Evolutionary conservation across 768 basidiomycete species (phyloP).

Genomic region (Psilocybe tampanensis): DNA sequence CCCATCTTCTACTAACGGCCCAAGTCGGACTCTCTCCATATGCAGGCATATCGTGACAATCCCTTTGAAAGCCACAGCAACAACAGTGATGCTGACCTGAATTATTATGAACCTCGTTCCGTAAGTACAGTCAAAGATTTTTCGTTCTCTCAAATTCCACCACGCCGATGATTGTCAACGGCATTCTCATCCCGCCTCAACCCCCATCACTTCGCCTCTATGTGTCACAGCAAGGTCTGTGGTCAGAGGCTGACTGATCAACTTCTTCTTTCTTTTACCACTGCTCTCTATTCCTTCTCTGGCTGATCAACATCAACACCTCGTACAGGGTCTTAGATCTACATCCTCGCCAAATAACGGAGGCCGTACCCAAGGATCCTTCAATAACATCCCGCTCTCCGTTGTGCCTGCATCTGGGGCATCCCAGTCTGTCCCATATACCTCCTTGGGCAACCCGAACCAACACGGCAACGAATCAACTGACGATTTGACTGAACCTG

Average conservation of each 20-base stretch:
- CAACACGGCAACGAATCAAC: slow-evolving; percentile 18
- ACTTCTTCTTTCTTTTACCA: neutral
- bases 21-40: neutral
- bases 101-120: slow-evolving; percentile 17
- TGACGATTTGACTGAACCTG: slow-evolving; percentile 15
- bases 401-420: slow-evolving; percentile 5
- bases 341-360: neutral
- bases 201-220: neutral
- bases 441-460: slow-evolving; percentile 6
- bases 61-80: slow-evolving; percentile 16
- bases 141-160: neutral
- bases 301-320: slow-evolving; percentile 6
- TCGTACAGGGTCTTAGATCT: slow-evolving; percentile 1
- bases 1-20: neutral
- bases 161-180: slow-evolving; percentile 1
- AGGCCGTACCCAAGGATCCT: slow-evolving; percentile 2
- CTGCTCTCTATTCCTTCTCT: neutral
- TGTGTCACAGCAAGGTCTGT: too few relatives aligned
- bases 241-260: slow-evolving; percentile 8
- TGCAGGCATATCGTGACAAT: slow-evolving; percentile 25
- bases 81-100: slow-evolving; percentile 5
- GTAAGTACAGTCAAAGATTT: slow-evolving; percentile 12
- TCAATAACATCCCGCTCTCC: slow-evolving; percentile 21
- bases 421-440: slow-evolving; percentile 11
- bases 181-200: neutral